Percentiles rank a stretch among this genome's conserved stretches.
Conservation (phyloP, 108 stramenopile species). For the Heterococcus sp. region DNA sequence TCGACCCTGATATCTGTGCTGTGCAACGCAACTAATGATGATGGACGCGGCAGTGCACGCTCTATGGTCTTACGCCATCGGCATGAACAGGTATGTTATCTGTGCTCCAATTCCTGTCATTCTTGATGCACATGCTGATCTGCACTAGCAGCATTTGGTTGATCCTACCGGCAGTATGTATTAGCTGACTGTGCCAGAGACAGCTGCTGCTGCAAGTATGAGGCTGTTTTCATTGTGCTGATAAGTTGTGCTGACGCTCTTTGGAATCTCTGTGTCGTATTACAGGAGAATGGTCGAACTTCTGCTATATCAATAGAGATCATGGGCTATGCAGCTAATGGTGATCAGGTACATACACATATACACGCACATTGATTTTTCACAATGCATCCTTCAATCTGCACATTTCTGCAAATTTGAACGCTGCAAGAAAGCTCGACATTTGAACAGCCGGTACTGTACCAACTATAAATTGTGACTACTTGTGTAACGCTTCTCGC, state of each 20-base stretch:
- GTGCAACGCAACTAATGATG: conserved; percentile 81
- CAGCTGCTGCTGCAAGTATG: background rate
- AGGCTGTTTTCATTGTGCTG: background rate
- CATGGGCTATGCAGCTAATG: conserved; percentile 81
- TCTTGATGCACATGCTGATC: no score
- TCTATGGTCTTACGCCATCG: conserved; percentile 90
- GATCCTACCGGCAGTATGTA: background rate
- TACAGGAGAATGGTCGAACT: conserved; percentile 77
- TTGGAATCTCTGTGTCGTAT: background rate
- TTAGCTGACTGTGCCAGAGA: background rate
- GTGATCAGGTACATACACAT: conserved; percentile 62
- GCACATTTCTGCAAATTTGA: no score
- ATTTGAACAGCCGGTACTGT: no score
- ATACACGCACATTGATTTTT: no score
- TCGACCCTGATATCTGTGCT: conserved; percentile 89
- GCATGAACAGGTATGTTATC: conserved; percentile 70
- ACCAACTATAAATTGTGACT: no score
- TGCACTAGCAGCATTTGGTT: background rate
- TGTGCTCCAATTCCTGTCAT: background rate
- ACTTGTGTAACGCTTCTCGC: no score
- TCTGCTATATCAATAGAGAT: conserved; percentile 86
- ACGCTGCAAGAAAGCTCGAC: no score
- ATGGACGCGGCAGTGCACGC: conserved; percentile 89
- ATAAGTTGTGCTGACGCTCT: background rate
- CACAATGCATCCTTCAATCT: no score